Conservation (phyloP, 139 green algal genomes). For the Coccomyxa sp. region DNA sequence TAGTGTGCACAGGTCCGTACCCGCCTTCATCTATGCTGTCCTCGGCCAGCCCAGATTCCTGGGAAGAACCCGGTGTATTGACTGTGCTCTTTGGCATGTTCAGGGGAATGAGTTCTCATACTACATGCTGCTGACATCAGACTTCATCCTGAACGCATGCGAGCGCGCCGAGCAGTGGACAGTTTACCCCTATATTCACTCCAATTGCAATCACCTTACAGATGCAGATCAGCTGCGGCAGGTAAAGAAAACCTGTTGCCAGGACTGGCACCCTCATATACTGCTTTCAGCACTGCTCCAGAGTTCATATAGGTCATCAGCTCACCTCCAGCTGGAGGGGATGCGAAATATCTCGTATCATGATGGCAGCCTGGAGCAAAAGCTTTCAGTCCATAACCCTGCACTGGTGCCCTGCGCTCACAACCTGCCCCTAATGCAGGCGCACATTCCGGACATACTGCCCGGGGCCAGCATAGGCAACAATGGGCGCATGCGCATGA, state of each 20-base stretch:
- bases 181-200: constrained; percentile 76
- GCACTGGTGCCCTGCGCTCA: not conserved
- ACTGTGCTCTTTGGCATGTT: not conserved
- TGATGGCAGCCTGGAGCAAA: not conserved
- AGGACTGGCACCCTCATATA: no score
- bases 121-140: constrained; percentile 91
- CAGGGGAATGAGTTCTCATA: constrained; percentile 95
- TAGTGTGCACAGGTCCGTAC: not conserved
- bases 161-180: constrained; percentile 42
- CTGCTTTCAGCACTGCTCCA: no score
- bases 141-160: constrained; percentile 86
- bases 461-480: constrained; percentile 43
- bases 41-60: not conserved
- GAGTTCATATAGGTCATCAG: no score
- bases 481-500: constrained; percentile 81
- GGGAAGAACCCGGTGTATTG: not conserved
- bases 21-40: not conserved
- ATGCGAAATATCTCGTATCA: not conserved
- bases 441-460: constrained; percentile 69
- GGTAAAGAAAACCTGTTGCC: constrained; percentile 26
- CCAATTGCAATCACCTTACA: constrained; percentile 65
- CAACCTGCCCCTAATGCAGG: not conserved
- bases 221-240: constrained; percentile 70
- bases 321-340: no score
- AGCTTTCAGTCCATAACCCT: not conserved